Conservation (phyloP, 2,329 filamentous ascomycete genomes). For the Arthrobotrys entomopaga region DNA sequence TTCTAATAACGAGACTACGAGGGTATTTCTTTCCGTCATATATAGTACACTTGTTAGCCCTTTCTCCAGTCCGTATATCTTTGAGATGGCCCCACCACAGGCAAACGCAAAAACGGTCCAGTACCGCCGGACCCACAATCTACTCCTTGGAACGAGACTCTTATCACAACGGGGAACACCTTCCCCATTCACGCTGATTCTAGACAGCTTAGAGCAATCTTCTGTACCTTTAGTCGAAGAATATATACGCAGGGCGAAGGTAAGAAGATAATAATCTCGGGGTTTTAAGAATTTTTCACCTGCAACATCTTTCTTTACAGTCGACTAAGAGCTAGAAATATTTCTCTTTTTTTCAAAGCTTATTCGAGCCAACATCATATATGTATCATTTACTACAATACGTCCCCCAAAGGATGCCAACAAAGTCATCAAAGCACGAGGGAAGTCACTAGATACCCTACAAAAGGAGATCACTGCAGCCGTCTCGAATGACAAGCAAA, state of each 20-base stretch:
- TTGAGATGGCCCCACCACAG: slow-evolving; percentile 43
- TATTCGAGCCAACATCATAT: slow-evolving; percentile 69
- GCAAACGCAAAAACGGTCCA: slow-evolving; percentile 55
- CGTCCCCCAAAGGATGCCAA: slow-evolving; percentile 73
- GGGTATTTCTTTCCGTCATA: not conserved
- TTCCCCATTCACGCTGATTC: slow-evolving; percentile 84
- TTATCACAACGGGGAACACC: slow-evolving; percentile 80
- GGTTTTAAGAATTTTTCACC: too few species aligned
- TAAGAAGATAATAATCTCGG: slow-evolving; percentile 63
- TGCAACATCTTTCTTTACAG: too few species aligned
- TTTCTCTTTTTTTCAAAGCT: slow-evolving; percentile 62
- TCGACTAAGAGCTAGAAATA: not conserved
- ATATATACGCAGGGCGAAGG: slow-evolving; percentile 79
- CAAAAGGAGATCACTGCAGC: slow-evolving; percentile 70
- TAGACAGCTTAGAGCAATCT: slow-evolving; percentile 86
- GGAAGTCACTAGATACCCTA: slow-evolving; percentile 70
- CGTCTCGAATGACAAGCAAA: slow-evolving; percentile 47
- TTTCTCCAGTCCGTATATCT: not conserved
- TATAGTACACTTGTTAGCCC: not conserved
- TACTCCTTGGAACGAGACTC: slow-evolving; percentile 83
- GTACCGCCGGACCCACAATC: slow-evolving; percentile 83
- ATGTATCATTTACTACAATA: slow-evolving; percentile 80
- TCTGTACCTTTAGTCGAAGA: slow-evolving; percentile 76
- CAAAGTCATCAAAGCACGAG: slow-evolving; percentile 72
- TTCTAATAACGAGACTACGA: too few species aligned